phyloP scores from a whole-genome alignment of 805 yeast species.

The Saccharomycopsis capsularis region DNA sequence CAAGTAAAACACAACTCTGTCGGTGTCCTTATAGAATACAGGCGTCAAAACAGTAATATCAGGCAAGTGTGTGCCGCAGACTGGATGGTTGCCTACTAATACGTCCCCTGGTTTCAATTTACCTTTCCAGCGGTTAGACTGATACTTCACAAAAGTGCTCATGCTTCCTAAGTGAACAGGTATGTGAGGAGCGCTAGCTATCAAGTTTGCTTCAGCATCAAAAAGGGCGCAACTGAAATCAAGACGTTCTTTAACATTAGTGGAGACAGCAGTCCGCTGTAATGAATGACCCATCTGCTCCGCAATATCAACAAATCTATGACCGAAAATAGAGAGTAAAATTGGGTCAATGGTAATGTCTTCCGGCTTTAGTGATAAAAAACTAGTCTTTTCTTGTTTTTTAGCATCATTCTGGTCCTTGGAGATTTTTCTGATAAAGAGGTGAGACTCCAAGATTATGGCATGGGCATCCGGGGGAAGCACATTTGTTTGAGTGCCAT shows the following conservation, averaged over 20 bases:
- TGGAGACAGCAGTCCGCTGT: conserved; percentile 72
- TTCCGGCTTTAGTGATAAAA: no score
- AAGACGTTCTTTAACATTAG: conserved; percentile 75
- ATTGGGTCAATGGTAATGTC: conserved; percentile 54
- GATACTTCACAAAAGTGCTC: conserved; percentile 71
- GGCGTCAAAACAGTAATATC: conserved; percentile 93
- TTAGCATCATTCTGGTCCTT: conserved; percentile 19
- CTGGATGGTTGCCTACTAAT: conserved; percentile 72
- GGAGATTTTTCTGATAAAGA: conserved; percentile 36
- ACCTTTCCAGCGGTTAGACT: conserved; percentile 57
- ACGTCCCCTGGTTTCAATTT: conserved; percentile 68
- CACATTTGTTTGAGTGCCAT: conserved; percentile 74
- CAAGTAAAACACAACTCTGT: conserved; percentile 67
- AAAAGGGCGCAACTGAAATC: conserved; percentile 84
- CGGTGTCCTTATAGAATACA: conserved; percentile 51
- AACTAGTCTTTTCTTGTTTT: conserved; percentile 23
- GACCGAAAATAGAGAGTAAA: conserved; percentile 68
- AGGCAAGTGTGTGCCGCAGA: conserved; percentile 76
- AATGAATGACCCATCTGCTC: conserved; percentile 83
- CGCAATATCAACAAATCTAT: conserved; percentile 84
- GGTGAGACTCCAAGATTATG: conserved; percentile 50
- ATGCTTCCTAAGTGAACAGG: conserved; percentile 85
- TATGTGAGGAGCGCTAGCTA: conserved; percentile 83
- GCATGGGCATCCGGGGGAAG: conserved; percentile 59
- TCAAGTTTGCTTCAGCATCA: conserved; percentile 67